Evolutionary conservation across 768 basidiomycete genomes (phyloP), one percentile per base, ranked within the genome.

Genomic region (Pilatotrama ljubarskyi): DNA sequence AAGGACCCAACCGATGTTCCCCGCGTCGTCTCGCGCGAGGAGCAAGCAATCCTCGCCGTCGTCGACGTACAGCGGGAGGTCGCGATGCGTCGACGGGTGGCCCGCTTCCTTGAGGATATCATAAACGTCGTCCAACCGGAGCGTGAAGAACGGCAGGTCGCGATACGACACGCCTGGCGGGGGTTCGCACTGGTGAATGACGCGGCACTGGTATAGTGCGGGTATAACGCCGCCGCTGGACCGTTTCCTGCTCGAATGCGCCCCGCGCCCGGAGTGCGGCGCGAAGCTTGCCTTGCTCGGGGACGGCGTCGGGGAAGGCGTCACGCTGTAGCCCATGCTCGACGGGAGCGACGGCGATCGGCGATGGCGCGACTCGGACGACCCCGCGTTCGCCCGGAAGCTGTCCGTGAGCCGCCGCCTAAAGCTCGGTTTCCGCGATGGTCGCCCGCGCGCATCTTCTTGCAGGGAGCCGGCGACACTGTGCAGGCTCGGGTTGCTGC

Each of bases 31-130:
- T 42, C 90, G 76, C 62, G 87, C 90, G 24, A 93, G 79, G 53
- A 93, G 73, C 62, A 93, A 74, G 73, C 91, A 92, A 65, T 93
- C 91, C 43, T 83, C 82, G 11, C 80, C 80, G 63, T 91, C 91
- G 64, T 93, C 91, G 50, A 92, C 87, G 65, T 87, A 85, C 56
- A 93, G 69, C 2, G 91, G 91, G 41, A 93, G 74, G 65, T 88
- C 83, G 4, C 81, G 79, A 66, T 91, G 90, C 20, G 82, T 79
- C 55, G 85, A 85, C 14, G 91, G 91, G 68, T 92, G 91, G 0
- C 91, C 91, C 0, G 84, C 84, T 70, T 93, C 91, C 63, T 85
- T 81, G 51, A 93, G 72, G 7, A 93, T 84, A 38, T 86, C 83
- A 49, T 84, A 86, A 36, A 84, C 68, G 36, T 88, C 84, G 3